These are phyloP conservation scores for Candolleomyces aberdarensis DNA, from an alignment of 768 basidiomycete genomes.

Conservation along the genomic window DNA sequence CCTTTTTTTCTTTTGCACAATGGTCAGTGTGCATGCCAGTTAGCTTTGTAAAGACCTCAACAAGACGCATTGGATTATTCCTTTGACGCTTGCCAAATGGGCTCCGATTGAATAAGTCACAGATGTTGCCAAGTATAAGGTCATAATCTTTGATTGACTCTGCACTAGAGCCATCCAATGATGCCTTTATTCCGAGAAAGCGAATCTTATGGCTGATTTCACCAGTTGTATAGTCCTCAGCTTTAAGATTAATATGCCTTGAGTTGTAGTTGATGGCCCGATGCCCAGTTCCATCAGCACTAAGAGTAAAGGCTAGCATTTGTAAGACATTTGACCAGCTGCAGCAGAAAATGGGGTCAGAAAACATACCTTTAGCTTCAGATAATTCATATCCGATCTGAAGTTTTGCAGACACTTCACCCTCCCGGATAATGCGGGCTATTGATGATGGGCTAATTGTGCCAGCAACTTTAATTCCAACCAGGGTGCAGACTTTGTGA, in stretches of 20 bases:
- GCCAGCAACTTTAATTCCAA: background rate
- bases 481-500: background rate
- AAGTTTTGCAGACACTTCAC: background rate
- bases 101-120: background rate
- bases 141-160: slow-evolving; percentile 20
- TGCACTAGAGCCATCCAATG: slow-evolving; percentile 17
- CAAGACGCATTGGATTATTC: slow-evolving; percentile 2
- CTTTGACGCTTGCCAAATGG: background rate
- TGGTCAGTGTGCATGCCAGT: slow-evolving; percentile 19
- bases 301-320: background rate
- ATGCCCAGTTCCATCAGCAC: background rate
- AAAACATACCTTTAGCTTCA: background rate
- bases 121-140: slow-evolving; percentile 7
- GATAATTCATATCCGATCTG: background rate
- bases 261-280: background rate
- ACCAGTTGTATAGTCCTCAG: slow-evolving; percentile 3
- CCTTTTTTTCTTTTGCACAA: slow-evolving; percentile 26
- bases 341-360: background rate
- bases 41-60: slow-evolving; percentile 18
- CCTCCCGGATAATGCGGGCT: background rate
- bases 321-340: background rate
- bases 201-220: slow-evolving; percentile 2
- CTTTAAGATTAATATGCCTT: slow-evolving; percentile 1
- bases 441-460: background rate
- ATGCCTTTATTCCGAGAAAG: slow-evolving; percentile 18